Base-by-base conservation (phyloP, 169 alveolate species). In the Sarcocystis neurona region DNA sequence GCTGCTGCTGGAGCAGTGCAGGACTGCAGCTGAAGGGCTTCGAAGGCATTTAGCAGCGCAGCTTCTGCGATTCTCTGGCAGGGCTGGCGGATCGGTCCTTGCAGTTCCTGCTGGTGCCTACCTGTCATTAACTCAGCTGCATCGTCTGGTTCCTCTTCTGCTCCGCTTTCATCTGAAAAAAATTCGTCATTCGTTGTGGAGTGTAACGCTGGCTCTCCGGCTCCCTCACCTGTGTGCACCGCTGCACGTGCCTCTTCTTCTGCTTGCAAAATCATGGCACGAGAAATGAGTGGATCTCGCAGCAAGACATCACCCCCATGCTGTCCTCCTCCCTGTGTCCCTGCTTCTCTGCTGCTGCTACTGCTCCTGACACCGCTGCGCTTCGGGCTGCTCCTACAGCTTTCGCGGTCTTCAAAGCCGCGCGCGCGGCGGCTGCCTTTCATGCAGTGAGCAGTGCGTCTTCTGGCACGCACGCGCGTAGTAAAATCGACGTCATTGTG, bases 401-500 rank as follows among this genome's bases (percentile, higher is more conserved):
- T n/a, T n/a, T n/a, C n/a, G n/a, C n/a, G n/a, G n/a, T n/a, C n/a
- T n/a, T n/a, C n/a, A n/a, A n/a, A n/a, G n/a, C n/a, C n/a, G n/a
- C n/a, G n/a, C n/a, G n/a, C n/a, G n/a, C n/a, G n/a, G n/a, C n/a
- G n/a, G n/a, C n/a, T n/a, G n/a, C n/a, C n/a, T n/a, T n/a, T n/a
- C n/a, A n/a, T n/a, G n/a, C n/a, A n/a, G n/a, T n/a, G n/a, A n/a
- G n/a, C n/a, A n/a, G n/a, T n/a, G n/a, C n/a, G n/a, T n/a, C 66
- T 53, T 23, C 66, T 53, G 12, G 23, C 23, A 23, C 66, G 66
- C 58, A 72, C 82, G 34, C 82, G 82, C 30, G 82, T 72, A 18
- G 82, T 39, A 32, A 72, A 72, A 20, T 72, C 82, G 30, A 72
- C 82, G 4, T 27, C 32, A 39, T 72, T 72, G 53, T 72, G 82